Conservation (phyloP, 129 eudicot species). For the Flaveria ramosissima region DNA sequence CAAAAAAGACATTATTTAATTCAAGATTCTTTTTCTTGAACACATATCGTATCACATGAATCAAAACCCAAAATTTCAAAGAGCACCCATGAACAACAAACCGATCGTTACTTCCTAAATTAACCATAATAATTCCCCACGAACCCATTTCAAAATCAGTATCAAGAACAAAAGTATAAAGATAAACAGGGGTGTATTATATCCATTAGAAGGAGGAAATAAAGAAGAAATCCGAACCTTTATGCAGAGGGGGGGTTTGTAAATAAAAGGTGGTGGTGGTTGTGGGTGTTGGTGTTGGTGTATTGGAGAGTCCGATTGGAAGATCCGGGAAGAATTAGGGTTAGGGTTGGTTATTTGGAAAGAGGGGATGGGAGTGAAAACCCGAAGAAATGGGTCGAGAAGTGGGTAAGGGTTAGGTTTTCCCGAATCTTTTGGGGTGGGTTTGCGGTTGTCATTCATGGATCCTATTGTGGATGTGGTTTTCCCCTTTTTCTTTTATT, state of each 20-base stretch:
- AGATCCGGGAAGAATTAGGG: slow-evolving; percentile 41
- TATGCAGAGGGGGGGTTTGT: slow-evolving; percentile 15
- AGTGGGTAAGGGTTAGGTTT: slow-evolving; percentile 16
- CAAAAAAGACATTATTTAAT: not conserved
- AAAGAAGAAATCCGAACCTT: slow-evolving; percentile 30
- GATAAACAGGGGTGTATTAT: slow-evolving; percentile 14
- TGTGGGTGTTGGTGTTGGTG: slow-evolving; percentile 20
- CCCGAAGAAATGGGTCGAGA: slow-evolving; percentile 27
- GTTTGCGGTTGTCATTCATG: slow-evolving; percentile 36
- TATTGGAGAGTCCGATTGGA: slow-evolving; percentile 36
- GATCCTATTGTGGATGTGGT: slow-evolving; percentile 21
- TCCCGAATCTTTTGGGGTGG: slow-evolving; percentile 33
- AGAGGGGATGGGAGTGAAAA: slow-evolving; percentile 32
- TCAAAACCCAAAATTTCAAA: slow-evolving; percentile 13
- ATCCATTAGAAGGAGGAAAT: not conserved
- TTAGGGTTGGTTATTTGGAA: slow-evolving; percentile 14
- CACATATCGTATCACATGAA: not conserved
- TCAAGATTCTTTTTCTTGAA: not conserved
- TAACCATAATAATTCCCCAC: slow-evolving; percentile 7
- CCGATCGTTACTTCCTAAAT: not conserved
- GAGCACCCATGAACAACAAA: not conserved
- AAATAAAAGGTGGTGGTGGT: not conserved
- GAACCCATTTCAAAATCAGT: slow-evolving; percentile 4
- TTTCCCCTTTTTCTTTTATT: not conserved
- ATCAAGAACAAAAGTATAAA: not conserved